Percentiles rank a stretch among this genome's conserved stretches.
These are phyloP conservation scores for Somion occarium DNA, from an alignment of 1,284 basidiomycete genomes.

Conservation along the genomic window DNA sequence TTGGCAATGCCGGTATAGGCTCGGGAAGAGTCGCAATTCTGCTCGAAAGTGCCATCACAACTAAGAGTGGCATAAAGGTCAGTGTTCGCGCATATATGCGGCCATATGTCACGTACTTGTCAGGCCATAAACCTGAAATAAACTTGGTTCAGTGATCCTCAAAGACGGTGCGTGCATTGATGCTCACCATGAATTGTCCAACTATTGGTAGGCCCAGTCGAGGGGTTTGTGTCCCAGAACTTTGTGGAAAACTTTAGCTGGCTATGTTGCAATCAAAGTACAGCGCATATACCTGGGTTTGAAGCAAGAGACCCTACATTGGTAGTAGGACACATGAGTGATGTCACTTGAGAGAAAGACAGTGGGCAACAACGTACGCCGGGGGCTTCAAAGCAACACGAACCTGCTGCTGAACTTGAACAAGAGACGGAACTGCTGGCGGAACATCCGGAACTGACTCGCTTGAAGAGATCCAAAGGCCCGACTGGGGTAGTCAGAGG, in stretches of 20 bases:
- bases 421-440: constrained; percentile 31
- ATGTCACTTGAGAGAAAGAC: background rate
- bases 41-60: constrained; percentile 62
- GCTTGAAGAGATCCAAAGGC: constrained; percentile 22
- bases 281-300: constrained; percentile 46
- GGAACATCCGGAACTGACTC: constrained; percentile 30
- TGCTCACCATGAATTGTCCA: constrained; percentile 73
- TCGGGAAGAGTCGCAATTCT: constrained; percentile 63
- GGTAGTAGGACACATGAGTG: too few relatives aligned
- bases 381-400: constrained; percentile 33
- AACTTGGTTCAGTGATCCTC: too few relatives aligned
- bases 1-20: constrained; percentile 52
- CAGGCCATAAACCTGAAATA: constrained; percentile 60
- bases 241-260: constrained; percentile 5
- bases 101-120: constrained; percentile 52
- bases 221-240: constrained; percentile 39
- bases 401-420: constrained; percentile 25
- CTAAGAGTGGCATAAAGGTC: constrained; percentile 27
- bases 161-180: too few relatives aligned
- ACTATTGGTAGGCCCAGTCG: constrained; percentile 58
- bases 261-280: background rate
- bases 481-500: constrained; percentile 12
- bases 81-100: background rate
- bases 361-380: constrained; percentile 21
- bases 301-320: constrained; percentile 52